Percentiles rank a stretch among this genome's conserved stretches.
Conservation (phyloP, 2,329 filamentous ascomycete genomes). For the Exophiala spinifera region DNA sequence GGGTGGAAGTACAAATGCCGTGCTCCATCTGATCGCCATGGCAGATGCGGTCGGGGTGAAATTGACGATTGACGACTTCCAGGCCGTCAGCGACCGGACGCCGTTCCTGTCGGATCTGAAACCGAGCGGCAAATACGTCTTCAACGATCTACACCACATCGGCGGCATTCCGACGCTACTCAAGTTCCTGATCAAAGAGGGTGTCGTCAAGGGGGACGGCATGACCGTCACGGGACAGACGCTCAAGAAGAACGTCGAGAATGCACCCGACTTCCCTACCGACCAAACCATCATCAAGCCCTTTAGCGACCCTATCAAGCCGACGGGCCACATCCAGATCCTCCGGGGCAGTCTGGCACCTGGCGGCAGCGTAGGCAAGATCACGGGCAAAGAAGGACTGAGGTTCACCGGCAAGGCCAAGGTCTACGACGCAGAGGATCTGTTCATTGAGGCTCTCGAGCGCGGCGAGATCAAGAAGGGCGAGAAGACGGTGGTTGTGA, state of each 20-base stretch:
- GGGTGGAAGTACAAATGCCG: constrained; percentile 80
- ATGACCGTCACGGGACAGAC: constrained; percentile 61
- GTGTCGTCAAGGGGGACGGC: constrained; percentile 57
- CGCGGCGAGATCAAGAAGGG: constrained; percentile 67
- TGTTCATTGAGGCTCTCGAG: constrained; percentile 66
- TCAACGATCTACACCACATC: constrained; percentile 56
- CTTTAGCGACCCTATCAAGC: constrained; percentile 66
- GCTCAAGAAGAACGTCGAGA: constrained; percentile 57
- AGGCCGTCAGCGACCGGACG: constrained; percentile 72
- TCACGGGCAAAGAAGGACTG: constrained; percentile 71
- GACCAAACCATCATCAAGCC: constrained; percentile 69
- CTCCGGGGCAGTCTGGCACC: constrained; percentile 67
- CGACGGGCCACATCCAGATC: constrained; percentile 70
- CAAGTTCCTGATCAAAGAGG: constrained; percentile 58
- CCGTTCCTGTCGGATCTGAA: constrained; percentile 81
- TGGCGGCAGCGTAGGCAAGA: constrained; percentile 69
- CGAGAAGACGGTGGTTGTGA: constrained; percentile 73
- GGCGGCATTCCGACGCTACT: constrained; percentile 58
- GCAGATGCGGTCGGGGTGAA: constrained; percentile 78
- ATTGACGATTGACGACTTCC: constrained; percentile 83
- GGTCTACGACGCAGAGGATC: constrained; percentile 67
- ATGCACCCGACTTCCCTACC: constrained; percentile 60
- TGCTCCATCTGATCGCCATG: constrained; percentile 80
- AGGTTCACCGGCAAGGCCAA: constrained; percentile 66
- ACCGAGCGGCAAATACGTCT: constrained; percentile 66